Conservation (phyloP, 75 land plant species). For the Cunninghamia lanceolata region DNA sequence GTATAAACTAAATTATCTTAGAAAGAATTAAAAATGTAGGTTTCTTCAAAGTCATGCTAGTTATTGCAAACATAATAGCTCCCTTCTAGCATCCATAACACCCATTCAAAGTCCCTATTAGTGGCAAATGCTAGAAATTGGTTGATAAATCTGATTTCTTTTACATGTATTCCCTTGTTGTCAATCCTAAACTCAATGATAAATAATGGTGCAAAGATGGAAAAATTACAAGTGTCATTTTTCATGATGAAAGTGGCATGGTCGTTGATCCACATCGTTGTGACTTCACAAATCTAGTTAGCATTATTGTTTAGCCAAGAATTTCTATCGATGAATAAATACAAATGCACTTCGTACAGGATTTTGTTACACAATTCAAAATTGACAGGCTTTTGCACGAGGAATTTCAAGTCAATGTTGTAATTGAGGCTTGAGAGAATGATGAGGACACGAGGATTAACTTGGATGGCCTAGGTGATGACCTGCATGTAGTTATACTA, state of each 20-base stretch:
- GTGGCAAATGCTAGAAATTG: constrained; percentile 31
- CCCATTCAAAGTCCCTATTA: constrained; percentile 50
- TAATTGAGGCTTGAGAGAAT: constrained; percentile 31
- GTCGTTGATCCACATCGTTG: background rate
- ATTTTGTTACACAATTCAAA: constrained; percentile 13
- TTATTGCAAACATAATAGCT: constrained; percentile 40
- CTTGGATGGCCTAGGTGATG: too few relatives aligned
- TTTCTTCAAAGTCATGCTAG: constrained; percentile 27
- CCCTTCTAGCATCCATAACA: constrained; percentile 52
- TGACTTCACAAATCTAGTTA: background rate
- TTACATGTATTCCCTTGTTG: constrained; percentile 17
- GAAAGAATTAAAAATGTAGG: constrained; percentile 18
- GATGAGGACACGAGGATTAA: too few relatives aligned
- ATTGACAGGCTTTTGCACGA: constrained; percentile 9
- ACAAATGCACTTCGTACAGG: constrained; percentile 47
- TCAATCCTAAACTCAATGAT: constrained; percentile 49
- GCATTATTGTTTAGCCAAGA: background rate
- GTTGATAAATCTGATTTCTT: constrained; percentile 26
- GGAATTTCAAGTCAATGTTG: constrained; percentile 32
- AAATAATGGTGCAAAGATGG: constrained; percentile 35
- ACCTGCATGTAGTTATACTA: too few relatives aligned
- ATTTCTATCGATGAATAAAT: constrained; percentile 18
- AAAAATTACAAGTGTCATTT: background rate
- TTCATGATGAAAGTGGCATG: constrained; percentile 6
- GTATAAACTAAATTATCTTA: too few relatives aligned